Base-by-base conservation (phyloP, 768 basidiomycete genomes). In the Suillus sp. region DNA sequence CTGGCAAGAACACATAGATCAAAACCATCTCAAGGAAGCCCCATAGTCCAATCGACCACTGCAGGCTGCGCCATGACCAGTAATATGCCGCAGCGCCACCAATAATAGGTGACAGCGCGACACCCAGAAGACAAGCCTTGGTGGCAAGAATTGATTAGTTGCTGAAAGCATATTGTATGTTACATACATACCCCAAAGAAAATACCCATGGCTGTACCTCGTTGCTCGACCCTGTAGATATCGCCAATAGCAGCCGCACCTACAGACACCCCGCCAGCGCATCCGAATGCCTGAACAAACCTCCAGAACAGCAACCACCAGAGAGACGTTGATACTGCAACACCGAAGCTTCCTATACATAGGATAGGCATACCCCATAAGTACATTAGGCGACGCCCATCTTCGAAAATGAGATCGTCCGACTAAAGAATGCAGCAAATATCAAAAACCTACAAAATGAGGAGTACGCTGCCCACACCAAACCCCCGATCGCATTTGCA, bases 331-430 rank as follows among this genome's bases (percentile, higher is more conserved):
- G 86, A 78, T 1, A 76, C 61, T 0, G 83, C 82, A 0, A 87
- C 86, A 0, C 87, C 87, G 0, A 88, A 64, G 2, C 86, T 86
- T 0, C 83, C 86, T 1, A 86, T 57, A 30, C 81, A 77, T 35
- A 87, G 77, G 38, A 87, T 72, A 0, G 89, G 88, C 8, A 89
- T 77, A 4, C 80, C 80, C n/a, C 70, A 68, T 7, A 90, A 76
- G 66, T 87, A 90, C 6, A 89, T 75, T 0, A 82, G 80, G 25
- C 84, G 74, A 2, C 89, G 80, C 2, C 90, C 90, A 76, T 90
- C 87, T 89, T 56, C 7, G 42, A 4, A 30, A 4, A 38, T 47
- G 35, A 35, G 4, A 54, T 27, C 11, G 47, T 34, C 43, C 14
- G 38, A 38, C 18, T 34, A 25, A 22, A 18, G 27, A 64, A 59